Percentiles rank a stretch among this genome's conserved stretches.
phyloP scores from a whole-genome alignment of 306 rosid species.

The Vachellia pachyceras region DNA sequence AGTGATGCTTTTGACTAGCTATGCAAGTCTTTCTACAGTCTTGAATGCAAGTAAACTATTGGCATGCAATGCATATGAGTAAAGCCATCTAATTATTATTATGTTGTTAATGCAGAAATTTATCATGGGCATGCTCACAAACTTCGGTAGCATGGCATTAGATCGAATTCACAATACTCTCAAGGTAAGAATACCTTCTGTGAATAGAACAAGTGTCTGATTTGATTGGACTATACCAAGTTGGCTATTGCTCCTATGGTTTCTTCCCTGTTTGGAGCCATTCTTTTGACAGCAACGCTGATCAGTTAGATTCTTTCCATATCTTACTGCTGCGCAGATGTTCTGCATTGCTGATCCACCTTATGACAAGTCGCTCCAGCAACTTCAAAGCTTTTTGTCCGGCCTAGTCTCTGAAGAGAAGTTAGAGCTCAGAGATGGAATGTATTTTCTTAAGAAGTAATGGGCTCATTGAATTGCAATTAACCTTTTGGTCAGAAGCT shows the following conservation, averaged over 20 bases:
- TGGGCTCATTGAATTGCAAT: constrained; percentile 25
- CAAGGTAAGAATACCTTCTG: constrained; percentile 59
- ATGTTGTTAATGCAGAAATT: constrained; percentile 69
- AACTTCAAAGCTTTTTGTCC: constrained; percentile 81
- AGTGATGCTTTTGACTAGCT: constrained; percentile 4
- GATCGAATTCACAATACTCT: constrained; percentile 96
- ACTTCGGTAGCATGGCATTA: constrained; percentile 89
- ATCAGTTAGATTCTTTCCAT: constrained; percentile 9
- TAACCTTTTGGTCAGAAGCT: constrained; percentile 26
- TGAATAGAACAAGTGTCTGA: too few species aligned
- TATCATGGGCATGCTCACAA: constrained; percentile 95
- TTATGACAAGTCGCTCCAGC: constrained; percentile 92
- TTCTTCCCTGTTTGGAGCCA: too few species aligned
- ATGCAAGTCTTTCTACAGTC: background rate
- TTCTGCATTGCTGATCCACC: constrained; percentile 89
- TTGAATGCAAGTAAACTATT: constrained; percentile 12
- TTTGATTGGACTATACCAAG: too few species aligned
- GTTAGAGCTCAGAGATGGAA: constrained; percentile 83
- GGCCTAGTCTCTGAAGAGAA: constrained; percentile 90
- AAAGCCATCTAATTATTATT: constrained; percentile 19
- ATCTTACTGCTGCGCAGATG: constrained; percentile 63
- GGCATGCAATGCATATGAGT: constrained; percentile 26
- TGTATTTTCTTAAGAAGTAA: constrained; percentile 76
- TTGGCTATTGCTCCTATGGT: too few species aligned
- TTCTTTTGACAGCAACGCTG: constrained; percentile 1